Base-by-base conservation (phyloP, 1,284 basidiomycete species). In the Malassezia sympodialis region DNA sequence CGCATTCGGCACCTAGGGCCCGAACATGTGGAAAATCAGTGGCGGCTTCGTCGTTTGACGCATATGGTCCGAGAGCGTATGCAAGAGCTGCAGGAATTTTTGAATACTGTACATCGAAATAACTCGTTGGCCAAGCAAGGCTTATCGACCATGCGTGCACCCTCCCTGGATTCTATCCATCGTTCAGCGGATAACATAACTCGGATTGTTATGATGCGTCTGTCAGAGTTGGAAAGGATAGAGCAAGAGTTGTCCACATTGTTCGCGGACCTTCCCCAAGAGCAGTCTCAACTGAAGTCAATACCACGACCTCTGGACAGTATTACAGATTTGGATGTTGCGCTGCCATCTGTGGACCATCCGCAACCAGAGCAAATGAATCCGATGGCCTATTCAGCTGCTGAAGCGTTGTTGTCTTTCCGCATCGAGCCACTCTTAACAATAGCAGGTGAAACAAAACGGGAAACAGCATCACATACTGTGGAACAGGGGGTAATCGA, bases 11-110 rank as follows among this genome's bases (percentile, higher is more conserved):
- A 84, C n/a, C 78, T 91, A n/a, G 85, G 84, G 6, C 88, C 89
- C 0, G 89, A 91, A 67, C 84, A 88, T 67, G 77, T 83, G n/a
- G 88, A 90, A 72, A 84, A 83, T 3, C 89, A 89, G 69, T 81
- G 78, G 11, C 83, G 84, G 51, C 76, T 91, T 26, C 80, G 88
- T 39, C 81, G 83, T 53, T 79, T 80, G 52, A 82, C 87, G 34
- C 78, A 89, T 83, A 73, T 78, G 14, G 81, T 87, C 30, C 81
- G 81, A 24, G 83, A 85, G 58, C 81, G 85, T 28, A 79, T 88
- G 15, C 81, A 83, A 63, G 86, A 88, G 67, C 79, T 91, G 8
- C 88, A 90, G 65, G 82, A 83, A 21, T 80, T 84, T 62, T 75
- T 91, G 12, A 79, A 82, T 39, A 77, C 77, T 4, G 81, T 83